Evolutionary conservation across 2,329 filamentous ascomycete genomes (phyloP).

Genomic region (Huntiella omanensis): DNA sequence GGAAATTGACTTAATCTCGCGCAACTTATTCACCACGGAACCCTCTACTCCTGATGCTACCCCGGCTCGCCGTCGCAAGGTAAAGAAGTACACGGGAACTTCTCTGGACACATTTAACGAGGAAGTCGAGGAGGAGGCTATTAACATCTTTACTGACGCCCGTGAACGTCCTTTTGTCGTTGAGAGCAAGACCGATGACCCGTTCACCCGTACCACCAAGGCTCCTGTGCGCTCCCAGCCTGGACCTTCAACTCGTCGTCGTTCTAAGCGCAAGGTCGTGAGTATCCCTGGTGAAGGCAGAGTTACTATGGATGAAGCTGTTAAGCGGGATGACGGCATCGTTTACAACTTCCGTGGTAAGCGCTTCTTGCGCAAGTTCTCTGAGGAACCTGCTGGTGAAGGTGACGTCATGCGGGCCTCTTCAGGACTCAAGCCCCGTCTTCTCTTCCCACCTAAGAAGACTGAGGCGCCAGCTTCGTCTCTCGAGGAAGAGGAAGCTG

Average conservation of each 20-base stretch:
- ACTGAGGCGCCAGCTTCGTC: conserved; percentile 25
- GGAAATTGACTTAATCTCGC: conserved; percentile 34
- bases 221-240: conserved; percentile 16
- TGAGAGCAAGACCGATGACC: conserved; percentile 49
- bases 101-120: conserved; percentile 34
- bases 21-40: conserved; percentile 38
- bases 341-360: conserved; percentile 66
- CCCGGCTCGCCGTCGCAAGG: conserved; percentile 37
- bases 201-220: conserved; percentile 39
- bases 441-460: conserved; percentile 42
- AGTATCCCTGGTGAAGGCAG: conserved; percentile 37
- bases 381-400: conserved; percentile 21
- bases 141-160: conserved; percentile 60
- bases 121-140: conserved; percentile 35
- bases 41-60: conserved; percentile 37
- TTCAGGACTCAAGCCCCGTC: conserved; percentile 50
- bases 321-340: conserved; percentile 50
- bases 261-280: conserved; percentile 36
- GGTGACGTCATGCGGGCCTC: conserved; percentile 30
- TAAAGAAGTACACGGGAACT: conserved; percentile 36
- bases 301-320: conserved; percentile 42
- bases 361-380: conserved; percentile 55
- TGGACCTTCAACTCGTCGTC: conserved; percentile 23
- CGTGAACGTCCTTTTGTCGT: conserved; percentile 56
- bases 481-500: conserved; percentile 39